phyloP scores from a whole-genome alignment of 2,329 filamentous ascomycete genomes.

The Cladosporium sp. region DNA sequence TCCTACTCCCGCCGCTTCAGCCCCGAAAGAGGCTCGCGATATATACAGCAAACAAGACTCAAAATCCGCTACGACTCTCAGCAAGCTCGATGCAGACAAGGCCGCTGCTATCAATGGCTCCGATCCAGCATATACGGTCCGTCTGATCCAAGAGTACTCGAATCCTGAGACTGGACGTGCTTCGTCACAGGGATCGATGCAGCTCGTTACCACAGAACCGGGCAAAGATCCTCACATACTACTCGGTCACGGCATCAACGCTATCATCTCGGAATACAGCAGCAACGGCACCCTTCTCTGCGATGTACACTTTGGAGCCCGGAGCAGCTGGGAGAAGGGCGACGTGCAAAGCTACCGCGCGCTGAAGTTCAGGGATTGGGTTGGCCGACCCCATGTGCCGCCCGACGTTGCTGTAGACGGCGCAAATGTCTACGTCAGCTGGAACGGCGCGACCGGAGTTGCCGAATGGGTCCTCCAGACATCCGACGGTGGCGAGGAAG shows the following conservation, averaged over 20 bases:
- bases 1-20: conserved; percentile 13
- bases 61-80: background rate
- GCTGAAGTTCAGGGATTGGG: conserved; percentile 46
- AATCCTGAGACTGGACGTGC: conserved; percentile 30
- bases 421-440: conserved; percentile 43
- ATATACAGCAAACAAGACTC: background rate
- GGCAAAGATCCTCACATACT: conserved; percentile 41
- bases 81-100: conserved; percentile 19
- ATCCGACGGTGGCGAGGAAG: conserved; percentile 11
- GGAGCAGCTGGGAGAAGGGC: conserved; percentile 29
- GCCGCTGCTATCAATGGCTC: conserved; percentile 23
- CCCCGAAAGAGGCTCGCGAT: background rate
- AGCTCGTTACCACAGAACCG: conserved; percentile 44
- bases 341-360: conserved; percentile 46
- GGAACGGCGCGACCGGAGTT: conserved; percentile 45
- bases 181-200: conserved; percentile 46
- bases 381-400: conserved; percentile 31
- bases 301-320: conserved; percentile 41
- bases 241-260: conserved; percentile 47
- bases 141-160: conserved; percentile 24
- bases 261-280: conserved; percentile 35
- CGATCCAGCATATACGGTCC: conserved; percentile 24
- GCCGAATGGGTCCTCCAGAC: conserved; percentile 41
- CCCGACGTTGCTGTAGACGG: conserved; percentile 26
- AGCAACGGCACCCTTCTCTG: conserved; percentile 45